phyloP scores from a whole-genome alignment of 192 early-diverging fungal species.

The Lunasporangiospora selenospora region DNA sequence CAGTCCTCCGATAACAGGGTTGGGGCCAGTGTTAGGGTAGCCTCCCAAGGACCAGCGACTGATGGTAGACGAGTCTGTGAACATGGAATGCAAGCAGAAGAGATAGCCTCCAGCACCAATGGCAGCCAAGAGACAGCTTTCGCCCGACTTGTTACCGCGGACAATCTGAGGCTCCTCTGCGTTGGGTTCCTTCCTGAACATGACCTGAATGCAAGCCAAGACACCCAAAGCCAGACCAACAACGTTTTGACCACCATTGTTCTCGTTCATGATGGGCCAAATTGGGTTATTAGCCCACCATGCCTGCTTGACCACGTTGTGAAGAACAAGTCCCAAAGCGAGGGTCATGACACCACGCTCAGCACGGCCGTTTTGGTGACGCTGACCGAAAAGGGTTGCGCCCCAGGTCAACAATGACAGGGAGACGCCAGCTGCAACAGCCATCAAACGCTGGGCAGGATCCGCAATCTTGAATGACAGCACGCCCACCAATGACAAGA shows the following conservation, averaged over 20 bases:
- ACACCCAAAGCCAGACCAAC: constrained; percentile 67
- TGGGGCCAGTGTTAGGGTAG: constrained; percentile 76
- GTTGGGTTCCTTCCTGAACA: constrained; percentile 50
- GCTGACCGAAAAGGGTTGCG: constrained; percentile 62
- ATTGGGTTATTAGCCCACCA: constrained; percentile 84
- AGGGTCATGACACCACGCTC: constrained; percentile 70
- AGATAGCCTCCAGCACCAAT: constrained; percentile 68
- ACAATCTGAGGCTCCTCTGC: constrained; percentile 20
- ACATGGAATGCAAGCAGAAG: constrained; percentile 81
- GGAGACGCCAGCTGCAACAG: constrained; percentile 63
- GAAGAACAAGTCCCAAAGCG: constrained; percentile 71
- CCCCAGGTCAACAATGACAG: constrained; percentile 64
- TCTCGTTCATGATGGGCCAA: constrained; percentile 82
- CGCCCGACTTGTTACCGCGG: constrained; percentile 9
- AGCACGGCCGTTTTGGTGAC: constrained; percentile 57
- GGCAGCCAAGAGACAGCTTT: constrained; percentile 59
- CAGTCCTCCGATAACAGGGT: constrained; percentile 75
- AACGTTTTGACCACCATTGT: constrained; percentile 75
- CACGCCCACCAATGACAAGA: constrained; percentile 67
- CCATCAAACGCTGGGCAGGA: constrained; percentile 64
- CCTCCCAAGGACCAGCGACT: constrained; percentile 78
- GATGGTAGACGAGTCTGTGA: constrained; percentile 75
- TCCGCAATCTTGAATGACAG: constrained; percentile 63
- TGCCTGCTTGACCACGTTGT: constrained; percentile 73
- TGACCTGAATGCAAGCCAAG: constrained; percentile 63